Base-by-base conservation (phyloP, 805 yeast genomes). In the Wickerhamiella galacta region DNA sequence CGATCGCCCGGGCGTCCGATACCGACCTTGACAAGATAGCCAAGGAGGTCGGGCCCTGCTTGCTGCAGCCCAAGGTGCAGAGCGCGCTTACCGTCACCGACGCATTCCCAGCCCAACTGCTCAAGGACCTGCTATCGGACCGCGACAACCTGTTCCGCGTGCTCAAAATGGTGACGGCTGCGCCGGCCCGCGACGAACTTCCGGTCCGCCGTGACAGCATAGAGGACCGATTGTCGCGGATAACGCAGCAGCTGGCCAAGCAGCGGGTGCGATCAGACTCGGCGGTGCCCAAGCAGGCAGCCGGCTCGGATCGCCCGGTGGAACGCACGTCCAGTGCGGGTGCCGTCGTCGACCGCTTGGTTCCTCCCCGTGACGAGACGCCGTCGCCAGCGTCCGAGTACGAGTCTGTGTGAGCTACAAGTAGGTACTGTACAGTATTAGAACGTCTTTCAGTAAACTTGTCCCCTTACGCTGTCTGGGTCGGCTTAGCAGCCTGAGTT, bases 71-170 rank as follows among this genome's bases (percentile, higher is more conserved):
- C 20, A 54, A 57, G 32, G 48, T 52, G 9, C 65, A 64, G 35
- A 57, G 61, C 1, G 56, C 60, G 7, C 43, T 61, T n/a, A 59
- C 65, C n/a, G 51, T 69, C 28, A 67, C 64, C 36, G 82, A 75
- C 46, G 61, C 66, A 23, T 69, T 72, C 48, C 72, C 77, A 6
- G 61, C 56, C 39, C 60, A 64, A 37, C 66, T 80, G 29, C 58
- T 78, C 28, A 56, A 57, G 28, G 93, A 81, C 47, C 54, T 81
- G 28, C 58, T 80, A 44, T 55, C 56, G 10, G 54, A 73, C 42
- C 72, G 73, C 40, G 72, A 69, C 18, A 56, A 60, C 15, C 68
- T 80, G n/a, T 79, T 80, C 46, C 63, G 66, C 21, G 79, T 72
- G 41, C 64, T 79, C 42, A 70, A 67, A 36, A 47, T 60, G 21